A percentile compares a stretch with the other conserved stretches of the same genome.
phyloP scores from a whole-genome alignment of 225 moss, liverwort and hornwort genomes.

The Physcomitrellopsis africana region DNA sequence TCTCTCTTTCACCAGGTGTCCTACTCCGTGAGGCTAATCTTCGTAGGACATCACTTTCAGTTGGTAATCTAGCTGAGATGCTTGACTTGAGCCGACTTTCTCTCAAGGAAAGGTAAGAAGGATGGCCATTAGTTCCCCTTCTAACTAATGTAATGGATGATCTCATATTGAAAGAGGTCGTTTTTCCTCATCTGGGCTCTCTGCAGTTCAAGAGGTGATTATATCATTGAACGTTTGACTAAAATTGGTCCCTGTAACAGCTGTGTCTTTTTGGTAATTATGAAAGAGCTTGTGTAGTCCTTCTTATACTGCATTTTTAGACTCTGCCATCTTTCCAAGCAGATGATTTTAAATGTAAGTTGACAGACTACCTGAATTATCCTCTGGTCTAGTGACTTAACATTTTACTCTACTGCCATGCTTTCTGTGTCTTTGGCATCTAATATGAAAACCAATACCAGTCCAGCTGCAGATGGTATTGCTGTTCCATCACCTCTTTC shows the following conservation, averaged over 20 bases:
- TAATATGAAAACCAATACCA: slow-evolving; percentile 56
- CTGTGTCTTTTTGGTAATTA: no score
- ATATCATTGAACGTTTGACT: no score
- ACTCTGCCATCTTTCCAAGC: no score
- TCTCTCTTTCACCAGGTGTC: slow-evolving; percentile 83
- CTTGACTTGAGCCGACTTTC: slow-evolving; percentile 48
- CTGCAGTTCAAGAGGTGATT: no score
- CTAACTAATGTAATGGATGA: no score
- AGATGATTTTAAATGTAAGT: neutral
- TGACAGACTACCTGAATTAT: slow-evolving; percentile 34
- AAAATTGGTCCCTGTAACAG: no score
- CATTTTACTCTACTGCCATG: slow-evolving; percentile 14
- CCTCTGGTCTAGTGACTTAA: neutral
- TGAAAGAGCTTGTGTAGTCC: no score
- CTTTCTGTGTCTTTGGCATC: slow-evolving; percentile 33
- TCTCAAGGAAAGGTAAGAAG: slow-evolving; percentile 52
- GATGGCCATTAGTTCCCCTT: no score
- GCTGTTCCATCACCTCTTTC: slow-evolving; percentile 38
- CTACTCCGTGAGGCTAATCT: slow-evolving; percentile 93
- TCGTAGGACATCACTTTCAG: slow-evolving; percentile 85
- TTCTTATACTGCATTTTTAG: no score
- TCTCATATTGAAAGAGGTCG: no score
- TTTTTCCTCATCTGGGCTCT: no score
- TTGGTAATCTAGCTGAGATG: slow-evolving; percentile 78
- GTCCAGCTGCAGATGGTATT: slow-evolving; percentile 62